Conservation (phyloP, 1,284 basidiomycete genomes). For the Microbotryum saponariae region DNA sequence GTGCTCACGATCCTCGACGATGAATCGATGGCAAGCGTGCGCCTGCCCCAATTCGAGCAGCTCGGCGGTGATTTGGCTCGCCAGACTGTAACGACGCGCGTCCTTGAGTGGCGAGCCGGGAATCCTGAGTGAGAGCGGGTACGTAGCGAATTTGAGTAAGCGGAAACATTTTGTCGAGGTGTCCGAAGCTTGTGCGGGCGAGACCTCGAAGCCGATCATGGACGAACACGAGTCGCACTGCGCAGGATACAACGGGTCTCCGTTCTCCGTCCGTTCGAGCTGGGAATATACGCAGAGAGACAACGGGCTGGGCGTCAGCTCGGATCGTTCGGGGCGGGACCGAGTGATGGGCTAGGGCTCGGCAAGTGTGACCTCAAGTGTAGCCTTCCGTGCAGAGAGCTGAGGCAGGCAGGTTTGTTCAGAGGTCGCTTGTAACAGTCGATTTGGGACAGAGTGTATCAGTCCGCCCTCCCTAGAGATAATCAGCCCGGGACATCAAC, state of each 20-base stretch:
- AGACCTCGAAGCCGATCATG: constrained; percentile 29
- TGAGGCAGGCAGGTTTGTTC: constrained; percentile 72
- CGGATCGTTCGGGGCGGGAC: too few relatives aligned
- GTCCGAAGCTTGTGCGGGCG: not conserved
- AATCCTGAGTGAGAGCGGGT: constrained; percentile 11
- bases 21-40: constrained; percentile 80
- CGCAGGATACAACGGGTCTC: constrained; percentile 57
- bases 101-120: not conserved
- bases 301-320: constrained; percentile 8
- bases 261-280: constrained; percentile 43
- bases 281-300: constrained; percentile 15
- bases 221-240: constrained; percentile 48
- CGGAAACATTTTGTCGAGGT: constrained; percentile 19
- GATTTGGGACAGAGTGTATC: constrained; percentile 36
- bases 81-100: constrained; percentile 17
- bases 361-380: constrained; percentile 56
- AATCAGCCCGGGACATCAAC: not conserved
- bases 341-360: not conserved
- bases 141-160: constrained; percentile 31
- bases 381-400: constrained; percentile 70
- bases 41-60: constrained; percentile 79
- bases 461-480: constrained; percentile 27
- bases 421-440: constrained; percentile 4
- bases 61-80: constrained; percentile 49
- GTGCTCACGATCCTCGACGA: constrained; percentile 71